phyloP scores from a whole-genome alignment of 75 land plant species.

The Pinus tabuliformis region DNA sequence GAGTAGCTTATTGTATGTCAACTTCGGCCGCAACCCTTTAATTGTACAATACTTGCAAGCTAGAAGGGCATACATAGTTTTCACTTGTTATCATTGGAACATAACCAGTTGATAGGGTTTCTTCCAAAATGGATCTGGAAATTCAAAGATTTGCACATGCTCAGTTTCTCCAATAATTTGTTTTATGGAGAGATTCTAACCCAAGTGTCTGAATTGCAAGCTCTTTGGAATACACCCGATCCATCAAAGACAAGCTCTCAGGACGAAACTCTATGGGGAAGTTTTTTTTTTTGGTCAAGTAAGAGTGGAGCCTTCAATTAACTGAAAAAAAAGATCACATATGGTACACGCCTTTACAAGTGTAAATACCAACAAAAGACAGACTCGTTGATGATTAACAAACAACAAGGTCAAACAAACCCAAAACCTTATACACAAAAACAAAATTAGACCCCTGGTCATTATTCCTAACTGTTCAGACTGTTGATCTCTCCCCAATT shows the following conservation, averaged over 20 bases:
- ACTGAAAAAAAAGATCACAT: too few species aligned
- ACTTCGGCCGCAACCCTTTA: conserved; percentile 44
- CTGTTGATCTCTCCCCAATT: too few species aligned
- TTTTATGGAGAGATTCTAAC: conserved; percentile 48
- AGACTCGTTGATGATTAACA: too few species aligned
- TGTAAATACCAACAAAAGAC: too few species aligned
- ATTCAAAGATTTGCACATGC: conserved; percentile 40
- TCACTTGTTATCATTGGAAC: conserved; percentile 37
- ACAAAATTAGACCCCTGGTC: too few species aligned
- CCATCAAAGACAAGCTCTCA: conserved; percentile 35
- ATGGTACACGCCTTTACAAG: too few species aligned
- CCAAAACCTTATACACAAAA: too few species aligned
- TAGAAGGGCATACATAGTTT: conserved; percentile 24
- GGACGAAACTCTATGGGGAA: too few species aligned
- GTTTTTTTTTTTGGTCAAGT: too few species aligned
- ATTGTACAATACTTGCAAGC: conserved; percentile 32
- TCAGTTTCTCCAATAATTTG: conserved; percentile 68
- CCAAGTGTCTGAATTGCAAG: conserved; percentile 20
- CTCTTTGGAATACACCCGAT: background rate
- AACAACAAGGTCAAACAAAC: too few species aligned
- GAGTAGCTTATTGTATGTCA: conserved; percentile 40
- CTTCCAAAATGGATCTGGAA: conserved; percentile 33
- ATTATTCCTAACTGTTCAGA: too few species aligned
- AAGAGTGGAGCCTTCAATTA: too few species aligned
- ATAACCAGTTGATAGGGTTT: conserved; percentile 32